Evolutionary conservation across 176 grass and related monocot genomes (phyloP), one percentile per base, ranked within the genome.

Genomic region (Carex littledalei): DNA sequence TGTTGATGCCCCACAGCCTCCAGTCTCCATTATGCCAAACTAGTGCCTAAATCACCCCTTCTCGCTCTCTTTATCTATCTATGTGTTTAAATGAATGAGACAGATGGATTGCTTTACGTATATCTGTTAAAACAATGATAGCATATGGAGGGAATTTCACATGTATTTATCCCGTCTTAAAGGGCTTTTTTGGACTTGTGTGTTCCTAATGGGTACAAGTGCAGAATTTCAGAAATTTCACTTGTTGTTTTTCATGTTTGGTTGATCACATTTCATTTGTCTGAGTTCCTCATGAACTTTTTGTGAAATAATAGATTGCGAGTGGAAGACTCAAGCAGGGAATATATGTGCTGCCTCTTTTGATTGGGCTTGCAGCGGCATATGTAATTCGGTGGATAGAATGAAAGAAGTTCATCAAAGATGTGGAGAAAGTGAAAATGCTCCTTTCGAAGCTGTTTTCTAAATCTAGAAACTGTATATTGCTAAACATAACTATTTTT

Each of bases 341-440:
- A 94, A 86, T 81, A 92, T 89, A 34, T 97, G 94, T 0, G 94
- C 91, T 0, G 94, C 90, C 0, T 94, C 94, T 10, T 97, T 97
- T 49, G 94, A 97, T 56, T 97, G 94, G 94, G 89, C 86, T 86
- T 97, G 94, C 84, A 97, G 94, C 3, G 94, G 94, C 41, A 97
- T 97, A 79, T 97, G 94, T 64, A 88, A 97, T 86, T 89, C 94
- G 0, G 91, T 88, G 56, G 88, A 94, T 81, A 91, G 89, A 80
- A 97, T 97, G 21, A 84, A 67, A 84, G 88, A 87, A 73, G 94
- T 97, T 81, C 94, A 97, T 82, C 92, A 94, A 12, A 87, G 78
- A 61, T 97, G 91, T 1, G 83, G 91, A 11, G 94, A 97, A 85
- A 81, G 88, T 29, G 88, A 88, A 82, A 91, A 87, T 59, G 85